These are phyloP conservation scores for Linum lewisii DNA, from an alignment of 345 rosid species.

Conservation along the genomic window DNA sequence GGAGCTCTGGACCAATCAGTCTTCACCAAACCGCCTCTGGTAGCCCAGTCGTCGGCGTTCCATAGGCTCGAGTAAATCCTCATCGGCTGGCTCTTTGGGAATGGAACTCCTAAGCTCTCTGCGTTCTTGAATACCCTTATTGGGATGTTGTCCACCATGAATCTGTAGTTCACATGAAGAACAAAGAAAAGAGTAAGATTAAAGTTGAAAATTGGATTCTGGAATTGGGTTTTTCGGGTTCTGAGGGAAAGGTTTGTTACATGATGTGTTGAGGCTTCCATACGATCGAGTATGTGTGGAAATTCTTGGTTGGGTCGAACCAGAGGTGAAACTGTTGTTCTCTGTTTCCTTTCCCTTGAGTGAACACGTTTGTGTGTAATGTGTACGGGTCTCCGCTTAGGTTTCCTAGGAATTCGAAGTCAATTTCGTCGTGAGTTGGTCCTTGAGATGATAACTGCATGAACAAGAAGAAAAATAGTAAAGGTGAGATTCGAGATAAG, in stretches of 20 bases:
- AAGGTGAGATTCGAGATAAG: too few species aligned
- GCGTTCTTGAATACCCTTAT: not conserved
- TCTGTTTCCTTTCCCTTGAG: not conserved
- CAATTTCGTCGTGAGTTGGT: not conserved
- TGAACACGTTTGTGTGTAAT: not conserved
- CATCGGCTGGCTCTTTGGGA: constrained; percentile 2
- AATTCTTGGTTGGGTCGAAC: not conserved
- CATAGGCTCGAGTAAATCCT: not conserved
- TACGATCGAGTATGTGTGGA: not conserved
- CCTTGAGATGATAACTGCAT: not conserved
- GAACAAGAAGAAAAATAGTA: not conserved
- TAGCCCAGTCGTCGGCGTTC: constrained; percentile 4
- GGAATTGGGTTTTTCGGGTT: too few species aligned
- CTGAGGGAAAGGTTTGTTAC: not conserved
- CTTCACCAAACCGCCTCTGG: not conserved
- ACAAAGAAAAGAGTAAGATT: too few species aligned
- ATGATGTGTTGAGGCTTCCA: not conserved
- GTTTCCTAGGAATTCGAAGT: not conserved
- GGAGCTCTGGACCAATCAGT: constrained; percentile 2
- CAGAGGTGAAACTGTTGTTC: not conserved
- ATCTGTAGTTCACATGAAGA: not conserved
- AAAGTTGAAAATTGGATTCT: too few species aligned
- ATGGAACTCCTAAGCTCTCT: not conserved
- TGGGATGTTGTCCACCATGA: not conserved
- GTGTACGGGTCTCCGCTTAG: not conserved